Evolutionary conservation across 371 early-diverging fungal genomes (phyloP), one percentile per base, ranked within the genome.

Genomic region (Gilbertella persicaria): DNA sequence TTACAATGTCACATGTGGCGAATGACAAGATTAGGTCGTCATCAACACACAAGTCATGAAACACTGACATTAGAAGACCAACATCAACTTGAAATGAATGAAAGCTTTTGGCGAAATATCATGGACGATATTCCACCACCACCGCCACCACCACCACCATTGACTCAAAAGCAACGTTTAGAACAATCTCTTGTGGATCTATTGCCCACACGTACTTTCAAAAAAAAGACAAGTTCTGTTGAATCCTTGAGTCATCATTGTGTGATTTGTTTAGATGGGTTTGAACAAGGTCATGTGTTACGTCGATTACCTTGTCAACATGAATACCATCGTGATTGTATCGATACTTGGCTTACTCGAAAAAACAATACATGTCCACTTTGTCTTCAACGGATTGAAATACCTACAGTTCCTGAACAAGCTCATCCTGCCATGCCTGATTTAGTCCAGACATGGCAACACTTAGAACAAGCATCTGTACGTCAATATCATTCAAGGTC

Each of bases 241-340:
- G 5, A 39, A 37, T 2, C 20, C 19, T 2, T 8, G 28, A 28
- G n/a, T 24, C 30, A 38, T 13, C 26, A 20, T 21, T 94, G 95
- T 61, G 85, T 86, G 10, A 87, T 95, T 37, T 95, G 95, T 52
- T 62, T 93, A 40, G 83, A 84, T 46, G 82, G 78, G 8, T 92
- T 85, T 64, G 73, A 69, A 19, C 26, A 53, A 3, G 83, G 80
- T 6, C 87, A 89, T 24, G 45, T 50, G 6, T 52, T 93, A 19
- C 73, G 92, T 5, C 52, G 69, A 23, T 75, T 94, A 3, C 80
- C 82, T 4, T 94, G 95, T 63, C 62, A 68, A 2, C 95, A 94
- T 64, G 80, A 78, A 46, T 94, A 86, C 64, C 95, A 93, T 53
- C 65, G 76, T 8, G 83, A 85, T 19, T 95, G 95, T 67, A 81